Evolutionary conservation across 306 rosid genomes (phyloP).

Genomic region (Acacia confusa): DNA sequence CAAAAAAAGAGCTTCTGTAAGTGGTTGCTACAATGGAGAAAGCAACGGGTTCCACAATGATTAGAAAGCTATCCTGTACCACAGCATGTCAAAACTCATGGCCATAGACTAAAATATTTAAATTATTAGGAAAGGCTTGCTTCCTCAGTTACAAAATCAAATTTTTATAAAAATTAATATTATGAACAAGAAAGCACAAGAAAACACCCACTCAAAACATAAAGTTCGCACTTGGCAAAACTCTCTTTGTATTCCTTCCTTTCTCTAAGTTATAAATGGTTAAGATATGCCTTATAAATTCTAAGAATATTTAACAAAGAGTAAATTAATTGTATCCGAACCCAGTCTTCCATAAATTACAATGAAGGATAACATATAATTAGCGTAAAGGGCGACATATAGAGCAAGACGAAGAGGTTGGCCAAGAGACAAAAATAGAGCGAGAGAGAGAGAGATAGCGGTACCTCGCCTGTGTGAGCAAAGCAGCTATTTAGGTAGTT

Average conservation of each 20-base stretch:
- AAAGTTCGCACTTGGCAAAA: neutral
- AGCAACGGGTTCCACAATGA: neutral
- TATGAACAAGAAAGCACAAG: neutral
- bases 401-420: neutral
- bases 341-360: neutral
- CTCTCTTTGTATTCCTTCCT: neutral
- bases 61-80: neutral
- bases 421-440: neutral
- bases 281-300: neutral
- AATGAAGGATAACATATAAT: neutral
- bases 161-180: neutral
- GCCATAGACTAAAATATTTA: neutral
- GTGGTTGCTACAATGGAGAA: neutral
- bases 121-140: neutral
- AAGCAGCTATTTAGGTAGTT: slow-evolving; percentile 71
- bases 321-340: neutral
- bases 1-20: neutral
- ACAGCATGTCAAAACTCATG: neutral
- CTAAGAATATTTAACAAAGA: neutral
- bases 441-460: neutral
- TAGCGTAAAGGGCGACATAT: neutral
- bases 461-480: slow-evolving; percentile 82
- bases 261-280: neutral
- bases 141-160: slow-evolving; percentile 1
- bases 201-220: neutral